Evolutionary conservation across 352 stramenopile species (phyloP).

Genomic region (Globisporangium irregulare): DNA sequence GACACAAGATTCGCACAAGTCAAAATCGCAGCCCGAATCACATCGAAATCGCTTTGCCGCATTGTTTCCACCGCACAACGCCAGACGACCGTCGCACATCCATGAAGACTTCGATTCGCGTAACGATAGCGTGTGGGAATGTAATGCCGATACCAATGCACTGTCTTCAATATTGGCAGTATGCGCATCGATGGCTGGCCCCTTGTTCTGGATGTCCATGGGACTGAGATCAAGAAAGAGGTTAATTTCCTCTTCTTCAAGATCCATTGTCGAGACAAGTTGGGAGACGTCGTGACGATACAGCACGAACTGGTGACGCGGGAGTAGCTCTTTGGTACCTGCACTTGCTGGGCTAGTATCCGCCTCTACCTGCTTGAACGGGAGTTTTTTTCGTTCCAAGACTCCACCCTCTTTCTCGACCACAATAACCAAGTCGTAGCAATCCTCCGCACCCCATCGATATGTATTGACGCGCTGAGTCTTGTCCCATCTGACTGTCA

Average conservation of each 20-base stretch:
- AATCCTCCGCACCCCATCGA: slow-evolving; percentile 70
- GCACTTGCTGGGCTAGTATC: slow-evolving; percentile 14
- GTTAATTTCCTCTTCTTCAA: slow-evolving; percentile 51
- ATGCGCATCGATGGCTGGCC: background rate
- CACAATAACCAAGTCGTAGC: slow-evolving; percentile 77
- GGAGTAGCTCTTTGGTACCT: slow-evolving; percentile 21
- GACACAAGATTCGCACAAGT: slow-evolving; percentile 68
- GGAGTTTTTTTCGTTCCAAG: slow-evolving; percentile 51
- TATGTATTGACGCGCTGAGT: slow-evolving; percentile 85
- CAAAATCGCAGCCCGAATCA: slow-evolving; percentile 64
- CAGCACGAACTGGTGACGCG: slow-evolving; percentile 63
- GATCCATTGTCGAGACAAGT: slow-evolving; percentile 44
- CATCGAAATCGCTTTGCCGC: slow-evolving; percentile 58
- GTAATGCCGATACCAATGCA: slow-evolving; percentile 39
- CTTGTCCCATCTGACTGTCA: slow-evolving; percentile 82
- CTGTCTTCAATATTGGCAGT: slow-evolving; percentile 17
- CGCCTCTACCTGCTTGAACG: slow-evolving; percentile 22
- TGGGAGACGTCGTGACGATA: slow-evolving; percentile 50
- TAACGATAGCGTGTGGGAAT: slow-evolving; percentile 50
- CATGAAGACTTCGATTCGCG: slow-evolving; percentile 55
- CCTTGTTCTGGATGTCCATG: slow-evolving; percentile 15
- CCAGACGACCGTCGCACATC: slow-evolving; percentile 68
- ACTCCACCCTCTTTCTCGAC: slow-evolving; percentile 43
- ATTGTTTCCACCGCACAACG: slow-evolving; percentile 58
- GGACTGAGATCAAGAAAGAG: slow-evolving; percentile 49